Percentiles rank a stretch among this genome's conserved stretches.
These are phyloP conservation scores for Aspergillus wentii DNA, from an alignment of 495 filamentous ascomycete genomes.

Conservation along the genomic window DNA sequence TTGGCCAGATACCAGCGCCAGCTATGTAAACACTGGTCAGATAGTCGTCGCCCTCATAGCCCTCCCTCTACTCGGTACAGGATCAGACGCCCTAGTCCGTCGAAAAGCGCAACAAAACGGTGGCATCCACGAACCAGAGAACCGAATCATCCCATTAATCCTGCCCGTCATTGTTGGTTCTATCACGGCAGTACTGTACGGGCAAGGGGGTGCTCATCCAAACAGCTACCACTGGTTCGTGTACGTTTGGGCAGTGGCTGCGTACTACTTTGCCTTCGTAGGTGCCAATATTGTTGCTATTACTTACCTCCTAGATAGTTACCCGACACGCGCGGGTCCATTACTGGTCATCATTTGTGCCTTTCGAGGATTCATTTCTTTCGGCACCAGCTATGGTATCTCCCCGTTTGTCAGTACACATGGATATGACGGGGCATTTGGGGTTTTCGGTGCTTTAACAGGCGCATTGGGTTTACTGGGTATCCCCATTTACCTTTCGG, in stretches of 20 bases:
- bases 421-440: conserved; percentile 27
- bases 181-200: conserved; percentile 26
- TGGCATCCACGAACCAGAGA: conserved; percentile 30
- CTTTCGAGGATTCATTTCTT: conserved; percentile 32
- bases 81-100: conserved; percentile 23
- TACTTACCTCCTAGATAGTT: conserved; percentile 33
- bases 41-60: conserved; percentile 25
- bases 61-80: conserved; percentile 28
- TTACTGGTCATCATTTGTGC: conserved; percentile 36
- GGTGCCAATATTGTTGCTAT: conserved; percentile 34
- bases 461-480: conserved; percentile 17
- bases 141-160: conserved; percentile 22
- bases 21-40: conserved; percentile 30
- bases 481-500: conserved; percentile 24
- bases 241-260: conserved; percentile 25
- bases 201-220: conserved; percentile 23
- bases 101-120: conserved; percentile 17
- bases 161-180: conserved; percentile 27
- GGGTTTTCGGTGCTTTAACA: conserved; percentile 21
- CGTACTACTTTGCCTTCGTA: conserved; percentile 34
- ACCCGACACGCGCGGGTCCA: conserved; percentile 28
- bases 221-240: conserved; percentile 30
- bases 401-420: conserved; percentile 15
- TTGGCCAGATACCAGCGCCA: conserved; percentile 22
- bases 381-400: conserved; percentile 26